These are phyloP conservation scores for Oldenlandia corymbosa DNA, from an alignment of 257 asterid species.

Conservation along the genomic window DNA sequence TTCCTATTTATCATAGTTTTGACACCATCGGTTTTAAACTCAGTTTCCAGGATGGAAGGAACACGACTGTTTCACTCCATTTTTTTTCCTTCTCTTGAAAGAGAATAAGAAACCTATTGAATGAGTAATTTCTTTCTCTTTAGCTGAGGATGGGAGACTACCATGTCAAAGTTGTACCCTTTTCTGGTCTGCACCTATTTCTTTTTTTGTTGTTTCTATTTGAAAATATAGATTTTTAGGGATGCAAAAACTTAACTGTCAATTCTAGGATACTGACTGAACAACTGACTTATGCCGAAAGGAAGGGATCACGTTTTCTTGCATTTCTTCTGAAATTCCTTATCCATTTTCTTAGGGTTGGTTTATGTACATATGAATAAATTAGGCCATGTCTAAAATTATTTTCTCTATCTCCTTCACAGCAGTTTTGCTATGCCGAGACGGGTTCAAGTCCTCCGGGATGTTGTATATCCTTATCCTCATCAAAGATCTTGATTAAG, in stretches of 20 bases:
- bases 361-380: not conserved
- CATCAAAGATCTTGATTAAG: conserved; percentile 69
- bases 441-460: conserved; percentile 45
- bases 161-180: not conserved
- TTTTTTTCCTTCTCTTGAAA: no score
- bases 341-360: not conserved
- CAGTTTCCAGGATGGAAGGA: not conserved
- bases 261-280: not conserved
- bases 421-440: conserved; percentile 47
- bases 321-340: not conserved
- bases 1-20: not conserved
- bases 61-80: not conserved
- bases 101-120: not conserved
- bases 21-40: not conserved
- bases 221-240: no score
- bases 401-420: not conserved
- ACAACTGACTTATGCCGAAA: not conserved
- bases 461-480: conserved; percentile 36
- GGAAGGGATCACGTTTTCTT: not conserved
- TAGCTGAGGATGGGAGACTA: not conserved
- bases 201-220: no score
- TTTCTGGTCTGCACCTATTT: no score
- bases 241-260: not conserved
- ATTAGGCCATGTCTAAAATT: not conserved
- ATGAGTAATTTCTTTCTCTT: not conserved